These are phyloP conservation scores for Salix udensis DNA, from an alignment of 345 rosid genomes.

Conservation along the genomic window DNA sequence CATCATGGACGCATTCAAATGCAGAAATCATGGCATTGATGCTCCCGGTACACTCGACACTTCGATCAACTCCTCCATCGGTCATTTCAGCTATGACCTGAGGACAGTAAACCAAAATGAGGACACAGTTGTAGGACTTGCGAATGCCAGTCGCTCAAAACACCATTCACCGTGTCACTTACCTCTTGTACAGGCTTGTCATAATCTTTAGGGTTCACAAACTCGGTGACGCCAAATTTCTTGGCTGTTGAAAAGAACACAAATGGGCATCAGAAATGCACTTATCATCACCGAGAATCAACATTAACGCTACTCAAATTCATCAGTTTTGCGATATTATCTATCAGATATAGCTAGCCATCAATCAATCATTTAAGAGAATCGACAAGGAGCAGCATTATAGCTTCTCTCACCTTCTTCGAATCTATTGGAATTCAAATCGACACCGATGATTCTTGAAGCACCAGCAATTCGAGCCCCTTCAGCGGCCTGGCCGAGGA, in stretches of 20 bases:
- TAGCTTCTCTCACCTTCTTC: conserved; percentile 11
- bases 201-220: conserved; percentile 20
- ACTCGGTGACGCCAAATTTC: conserved; percentile 17
- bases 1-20: conserved; percentile 46
- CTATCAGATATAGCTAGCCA: too few relatives aligned
- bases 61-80: conserved; percentile 45
- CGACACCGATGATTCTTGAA: conserved; percentile 42
- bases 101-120: too few relatives aligned
- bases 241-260: conserved; percentile 4
- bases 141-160: too few relatives aligned
- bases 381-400: too few relatives aligned
- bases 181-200: conserved; percentile 23
- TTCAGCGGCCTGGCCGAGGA: conserved; percentile 25
- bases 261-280: not conserved
- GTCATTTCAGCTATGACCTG: conserved; percentile 51
- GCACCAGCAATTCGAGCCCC: conserved; percentile 40
- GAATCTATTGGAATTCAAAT: conserved; percentile 33
- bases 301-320: too few relatives aligned
- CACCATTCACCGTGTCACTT: not conserved
- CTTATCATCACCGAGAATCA: too few relatives aligned
- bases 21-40: conserved; percentile 45
- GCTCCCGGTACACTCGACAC: conserved; percentile 45
- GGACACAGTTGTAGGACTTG: too few relatives aligned
- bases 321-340: too few relatives aligned
- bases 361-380: too few relatives aligned